phyloP scores from a whole-genome alignment of 768 basidiomycete genomes.

The Kwoniella mangroviensis region DNA sequence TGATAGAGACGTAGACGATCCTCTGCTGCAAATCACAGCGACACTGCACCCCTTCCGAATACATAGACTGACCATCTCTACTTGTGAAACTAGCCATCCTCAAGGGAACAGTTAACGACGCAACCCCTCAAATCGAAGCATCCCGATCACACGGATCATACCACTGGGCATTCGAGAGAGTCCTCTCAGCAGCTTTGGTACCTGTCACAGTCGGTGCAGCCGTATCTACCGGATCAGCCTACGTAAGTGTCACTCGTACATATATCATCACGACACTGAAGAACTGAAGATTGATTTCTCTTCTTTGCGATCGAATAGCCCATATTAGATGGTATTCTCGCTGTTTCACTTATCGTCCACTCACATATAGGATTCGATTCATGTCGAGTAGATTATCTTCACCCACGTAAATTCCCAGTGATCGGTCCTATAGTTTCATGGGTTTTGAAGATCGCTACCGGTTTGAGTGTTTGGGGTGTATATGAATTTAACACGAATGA shows the following conservation, averaged over 20 bases:
- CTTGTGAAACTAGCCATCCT: constrained; percentile 68
- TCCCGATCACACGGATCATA: constrained; percentile 84
- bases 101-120: constrained; percentile 93
- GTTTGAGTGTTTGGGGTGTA: constrained; percentile 77
- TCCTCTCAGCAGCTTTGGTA: constrained; percentile 82
- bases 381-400: constrained; percentile 83
- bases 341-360: constrained; percentile 85
- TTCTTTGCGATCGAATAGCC: constrained; percentile 61
- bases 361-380: constrained; percentile 85
- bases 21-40: background rate
- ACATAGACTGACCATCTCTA: constrained; percentile 4
- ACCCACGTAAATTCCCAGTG: constrained; percentile 89
- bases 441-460: constrained; percentile 77
- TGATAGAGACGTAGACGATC: too few species aligned
- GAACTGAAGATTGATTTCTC: background rate
- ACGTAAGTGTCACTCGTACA: constrained; percentile 58
- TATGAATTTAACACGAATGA: constrained; percentile 99
- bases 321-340: constrained; percentile 85
- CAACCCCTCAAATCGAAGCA: constrained; percentile 82
- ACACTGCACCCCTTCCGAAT: background rate
- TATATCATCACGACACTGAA: background rate
- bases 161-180: constrained; percentile 90
- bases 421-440: constrained; percentile 73
- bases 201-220: constrained; percentile 87
- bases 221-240: constrained; percentile 71